A percentile compares a stretch with the other conserved stretches of the same genome.
Conservation (phyloP, 768 basidiomycete genomes). For the Russula emetica region DNA sequence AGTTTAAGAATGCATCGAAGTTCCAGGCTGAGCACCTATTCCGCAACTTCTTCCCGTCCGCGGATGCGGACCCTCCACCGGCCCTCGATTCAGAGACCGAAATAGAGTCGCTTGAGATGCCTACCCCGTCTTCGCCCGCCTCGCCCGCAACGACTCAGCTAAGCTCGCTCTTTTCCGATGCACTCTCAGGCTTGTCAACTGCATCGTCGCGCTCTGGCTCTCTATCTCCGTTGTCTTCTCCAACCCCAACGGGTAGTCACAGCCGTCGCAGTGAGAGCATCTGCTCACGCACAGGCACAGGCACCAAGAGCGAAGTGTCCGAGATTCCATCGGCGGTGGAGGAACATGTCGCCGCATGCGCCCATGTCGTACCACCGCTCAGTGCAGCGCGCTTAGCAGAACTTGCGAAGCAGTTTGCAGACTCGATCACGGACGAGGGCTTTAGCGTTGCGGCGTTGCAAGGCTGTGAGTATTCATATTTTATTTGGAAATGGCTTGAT, state of each 20-base stretch:
- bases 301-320: conserved; percentile 42
- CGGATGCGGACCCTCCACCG: conserved; percentile 45
- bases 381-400: conserved; percentile 56
- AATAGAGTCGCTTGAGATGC: conserved; percentile 46
- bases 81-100: conserved; percentile 38
- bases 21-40: conserved; percentile 85
- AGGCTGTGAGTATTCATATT: conserved; percentile 61
- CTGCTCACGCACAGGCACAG: conserved; percentile 27
- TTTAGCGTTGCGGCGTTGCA: conserved; percentile 88
- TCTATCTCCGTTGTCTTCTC: conserved; percentile 28
- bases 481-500: conserved; percentile 24
- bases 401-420: conserved; percentile 77
- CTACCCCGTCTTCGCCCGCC: conserved; percentile 38
- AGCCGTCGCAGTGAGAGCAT: conserved; percentile 26
- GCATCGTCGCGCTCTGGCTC: conserved; percentile 38
- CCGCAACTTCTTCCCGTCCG: conserved; percentile 86
- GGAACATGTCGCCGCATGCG: conserved; percentile 52
- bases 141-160: conserved; percentile 45
- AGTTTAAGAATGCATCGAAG: conserved; percentile 82
- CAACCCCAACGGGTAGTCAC: conserved; percentile 23
- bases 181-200: conserved; percentile 40
- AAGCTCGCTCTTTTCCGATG: conserved; percentile 44
- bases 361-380: conserved; percentile 62
- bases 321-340: conserved; percentile 58
- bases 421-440: conserved; percentile 77